Evolutionary conservation across 768 basidiomycete species (phyloP), one percentile per base, ranked within the genome.

Genomic region (Psilocybe cubensis): DNA sequence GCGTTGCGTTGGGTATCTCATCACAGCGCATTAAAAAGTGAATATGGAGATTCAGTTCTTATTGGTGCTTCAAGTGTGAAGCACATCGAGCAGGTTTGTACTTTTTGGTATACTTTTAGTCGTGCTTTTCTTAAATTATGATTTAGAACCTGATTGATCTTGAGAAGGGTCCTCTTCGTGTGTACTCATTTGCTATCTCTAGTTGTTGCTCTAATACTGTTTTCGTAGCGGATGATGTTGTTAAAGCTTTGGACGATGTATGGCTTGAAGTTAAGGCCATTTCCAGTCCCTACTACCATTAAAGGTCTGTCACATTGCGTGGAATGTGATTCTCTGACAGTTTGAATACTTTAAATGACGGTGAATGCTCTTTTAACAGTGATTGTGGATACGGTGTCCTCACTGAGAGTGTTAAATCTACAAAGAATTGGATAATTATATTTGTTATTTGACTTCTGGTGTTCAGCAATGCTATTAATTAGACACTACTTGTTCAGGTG

Each of bases 1-100:
- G 83, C 85, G 0, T 70, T 86, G 42, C 75, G 86, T 17, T 88
- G 86, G 86, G 73, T 80, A 45, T 81, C 84, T 52, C 79, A 87
- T 57, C 85, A 87, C 58, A 82, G 58, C 10, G 55, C 72, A 2
- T 66, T 87, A 53, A 76, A 79, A 62, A 70, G 77, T 8, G 81
- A 83, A 59, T 65, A 74, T 28, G 77, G 81, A 20, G 81, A 84
- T 61, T 68, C 79, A 20, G 72, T 87, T 58, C 71, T 88, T 54
- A 86, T 89, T 62, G 86, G 86, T 18, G 86, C 86, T 28, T 83
- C 81, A 3, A 83, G 77, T 54, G 50, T 82, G 57, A 72, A 74
- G 24, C 87, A 89, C 62, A 81, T 86, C 50, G 78, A 86, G 67
- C 72, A 80, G 71, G 80, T 78, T 9, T 17, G 57, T 47, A 23